phyloP scores from a whole-genome alignment of 441 rosid genomes.

The Hura crepitans region DNA sequence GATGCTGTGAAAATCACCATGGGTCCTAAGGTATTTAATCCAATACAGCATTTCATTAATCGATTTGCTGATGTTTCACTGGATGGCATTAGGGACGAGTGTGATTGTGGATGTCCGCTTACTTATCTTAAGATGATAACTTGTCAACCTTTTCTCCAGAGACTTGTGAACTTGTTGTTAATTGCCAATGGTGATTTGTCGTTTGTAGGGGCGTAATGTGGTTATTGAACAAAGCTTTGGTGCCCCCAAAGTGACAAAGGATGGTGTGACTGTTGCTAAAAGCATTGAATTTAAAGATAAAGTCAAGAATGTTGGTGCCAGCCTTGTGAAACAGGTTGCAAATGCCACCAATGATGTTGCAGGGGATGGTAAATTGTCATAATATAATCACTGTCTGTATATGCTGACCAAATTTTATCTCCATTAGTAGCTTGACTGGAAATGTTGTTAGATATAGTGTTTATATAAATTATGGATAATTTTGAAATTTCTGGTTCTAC shows the following conservation, averaged over 20 bases:
- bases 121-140: background rate
- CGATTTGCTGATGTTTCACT: background rate
- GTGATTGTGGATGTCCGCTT: background rate
- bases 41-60: background rate
- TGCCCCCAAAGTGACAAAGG: slow-evolving; percentile 90
- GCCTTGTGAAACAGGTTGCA: slow-evolving; percentile 95
- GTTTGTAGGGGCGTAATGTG: slow-evolving; percentile 68
- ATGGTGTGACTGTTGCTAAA: slow-evolving; percentile 90
- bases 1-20: slow-evolving; percentile 84
- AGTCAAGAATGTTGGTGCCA: slow-evolving; percentile 82
- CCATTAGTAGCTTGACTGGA: background rate
- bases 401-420: background rate
- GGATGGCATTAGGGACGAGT: background rate
- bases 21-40: slow-evolving; percentile 76
- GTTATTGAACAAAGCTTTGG: slow-evolving; percentile 87
- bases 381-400: background rate
- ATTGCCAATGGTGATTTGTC: background rate
- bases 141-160: background rate
- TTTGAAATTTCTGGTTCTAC: background rate
- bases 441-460: background rate
- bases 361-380: slow-evolving; percentile 63
- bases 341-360: slow-evolving; percentile 90
- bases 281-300: slow-evolving; percentile 82
- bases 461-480: background rate
- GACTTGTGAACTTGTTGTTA: background rate